Evolutionary conservation across 2,329 filamentous ascomycete genomes (phyloP), one percentile per base, ranked within the genome.

Genomic region (Fusarium sp.): DNA sequence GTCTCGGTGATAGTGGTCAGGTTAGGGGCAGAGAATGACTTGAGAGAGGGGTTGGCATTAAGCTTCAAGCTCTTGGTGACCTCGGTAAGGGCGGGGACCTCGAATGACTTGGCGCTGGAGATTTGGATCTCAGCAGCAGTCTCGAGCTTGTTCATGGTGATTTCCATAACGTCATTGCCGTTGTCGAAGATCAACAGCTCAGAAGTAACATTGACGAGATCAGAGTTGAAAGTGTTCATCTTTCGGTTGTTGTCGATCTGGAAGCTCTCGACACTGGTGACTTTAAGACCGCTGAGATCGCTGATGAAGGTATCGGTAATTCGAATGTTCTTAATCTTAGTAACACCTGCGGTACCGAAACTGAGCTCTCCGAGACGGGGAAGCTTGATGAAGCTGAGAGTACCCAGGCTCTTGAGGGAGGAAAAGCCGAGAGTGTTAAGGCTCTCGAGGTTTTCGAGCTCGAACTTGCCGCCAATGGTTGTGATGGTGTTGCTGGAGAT

Each of bases 171-270:
- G 70, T 88, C 84, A 70, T 87, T 82, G 76, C 91, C 90, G 85
- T 99, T 99, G 84, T 90, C 89, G 73, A 89, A 88, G 77, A 99
- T 89, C 75, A 86, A 89, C 53, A 97, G 83, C 46, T 84, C 79
- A 57, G 87, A 84, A 70, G 86, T 91, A 74, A 97, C 87, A 82
- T 92, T 95, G 78, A 85, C 85, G 61, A 98, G 85, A 77, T 91
- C 87, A 80, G 94, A 92, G 77, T 88, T 87, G 83, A 96, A 92
- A 65, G 84, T 84, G 77, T 87, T 88, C 73, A 99, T 86, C 77
- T 91, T 90, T 65, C 83, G 83, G 88, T 98, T 98, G 90, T 97
- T 97, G 87, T 92, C 91, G 81, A 99, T 91, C 79, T 92, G 84
- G 78, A 99, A 87, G 71, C 83, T 85, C 58, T 87, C 85, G 55